phyloP scores from a whole-genome alignment of 2,329 filamentous ascomycete genomes.

The Karstenula rhodostoma region DNA sequence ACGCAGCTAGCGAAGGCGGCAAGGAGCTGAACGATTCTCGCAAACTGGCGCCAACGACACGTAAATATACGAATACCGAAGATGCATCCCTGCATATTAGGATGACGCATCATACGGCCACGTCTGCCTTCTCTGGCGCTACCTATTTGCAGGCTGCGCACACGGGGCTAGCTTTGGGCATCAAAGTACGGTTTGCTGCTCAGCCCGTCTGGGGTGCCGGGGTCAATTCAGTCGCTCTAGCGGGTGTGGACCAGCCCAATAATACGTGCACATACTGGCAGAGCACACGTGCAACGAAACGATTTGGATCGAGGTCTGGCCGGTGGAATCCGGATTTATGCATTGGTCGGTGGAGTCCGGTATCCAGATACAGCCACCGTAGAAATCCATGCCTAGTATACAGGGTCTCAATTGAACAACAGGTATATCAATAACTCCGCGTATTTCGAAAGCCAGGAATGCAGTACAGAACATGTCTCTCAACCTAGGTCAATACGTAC shows the following conservation, averaged over 20 bases:
- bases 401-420: constrained; percentile 9
- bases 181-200: neutral
- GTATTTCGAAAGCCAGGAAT: constrained; percentile 12
- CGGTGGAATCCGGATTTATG: constrained; percentile 2
- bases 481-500: constrained; percentile 66
- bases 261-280: neutral
- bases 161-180: constrained; percentile 10
- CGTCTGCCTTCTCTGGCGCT: constrained; percentile 1
- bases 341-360: constrained; percentile 9
- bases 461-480: neutral
- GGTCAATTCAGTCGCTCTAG: neutral
- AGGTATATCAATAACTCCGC: constrained; percentile 11
- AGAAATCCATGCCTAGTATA: constrained; percentile 1
- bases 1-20: neutral
- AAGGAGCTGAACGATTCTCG: neutral
- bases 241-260: neutral
- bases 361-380: constrained; percentile 13
- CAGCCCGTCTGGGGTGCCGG: neutral
- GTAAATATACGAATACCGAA: neutral
- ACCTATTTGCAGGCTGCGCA: neutral
- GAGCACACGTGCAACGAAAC: neutral
- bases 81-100: neutral
- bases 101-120: constrained; percentile 5
- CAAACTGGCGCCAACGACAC: too few species aligned
- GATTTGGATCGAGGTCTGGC: neutral